phyloP scores from a whole-genome alignment of 495 filamentous ascomycete genomes.

The Hypoxylon fragiforme region DNA sequence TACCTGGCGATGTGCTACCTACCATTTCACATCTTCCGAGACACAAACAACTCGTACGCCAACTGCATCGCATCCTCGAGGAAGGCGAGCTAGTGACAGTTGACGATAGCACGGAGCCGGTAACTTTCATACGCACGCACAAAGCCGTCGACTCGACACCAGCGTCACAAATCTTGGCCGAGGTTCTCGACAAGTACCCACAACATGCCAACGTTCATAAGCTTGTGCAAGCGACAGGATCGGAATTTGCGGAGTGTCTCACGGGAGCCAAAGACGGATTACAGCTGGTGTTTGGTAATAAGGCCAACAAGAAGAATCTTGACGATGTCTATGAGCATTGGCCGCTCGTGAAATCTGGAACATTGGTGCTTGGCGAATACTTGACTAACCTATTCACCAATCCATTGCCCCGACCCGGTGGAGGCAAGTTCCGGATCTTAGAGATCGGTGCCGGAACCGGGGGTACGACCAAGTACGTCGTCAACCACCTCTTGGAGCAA shows the following conservation, averaged over 20 bases:
- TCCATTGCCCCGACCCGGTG: no score
- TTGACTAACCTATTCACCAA: no score
- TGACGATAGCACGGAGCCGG: conserved; percentile 2
- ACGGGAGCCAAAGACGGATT: conserved; percentile 36
- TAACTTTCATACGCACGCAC: background rate
- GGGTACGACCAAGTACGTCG: background rate
- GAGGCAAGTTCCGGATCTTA: no score
- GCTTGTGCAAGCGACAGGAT: conserved; percentile 34
- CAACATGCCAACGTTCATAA: conserved; percentile 36
- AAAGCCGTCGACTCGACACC: background rate
- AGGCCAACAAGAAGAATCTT: conserved; percentile 31
- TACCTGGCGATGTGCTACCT: conserved; percentile 21
- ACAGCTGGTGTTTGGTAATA: conserved; percentile 38
- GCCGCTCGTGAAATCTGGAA: no score
- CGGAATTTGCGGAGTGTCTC: conserved; percentile 35
- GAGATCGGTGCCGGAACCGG: no score
- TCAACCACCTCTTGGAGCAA: background rate
- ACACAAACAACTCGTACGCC: conserved; percentile 25
- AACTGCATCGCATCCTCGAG: conserved; percentile 30
- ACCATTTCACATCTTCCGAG: conserved; percentile 11
- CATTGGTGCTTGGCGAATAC: no score
- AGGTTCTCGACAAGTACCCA: conserved; percentile 1
- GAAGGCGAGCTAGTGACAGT: conserved; percentile 21
- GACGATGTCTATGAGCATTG: conserved; percentile 34
- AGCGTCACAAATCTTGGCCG: background rate